Conservation (phyloP, 768 basidiomycete species). For the Termitomyces sp. region DNA sequence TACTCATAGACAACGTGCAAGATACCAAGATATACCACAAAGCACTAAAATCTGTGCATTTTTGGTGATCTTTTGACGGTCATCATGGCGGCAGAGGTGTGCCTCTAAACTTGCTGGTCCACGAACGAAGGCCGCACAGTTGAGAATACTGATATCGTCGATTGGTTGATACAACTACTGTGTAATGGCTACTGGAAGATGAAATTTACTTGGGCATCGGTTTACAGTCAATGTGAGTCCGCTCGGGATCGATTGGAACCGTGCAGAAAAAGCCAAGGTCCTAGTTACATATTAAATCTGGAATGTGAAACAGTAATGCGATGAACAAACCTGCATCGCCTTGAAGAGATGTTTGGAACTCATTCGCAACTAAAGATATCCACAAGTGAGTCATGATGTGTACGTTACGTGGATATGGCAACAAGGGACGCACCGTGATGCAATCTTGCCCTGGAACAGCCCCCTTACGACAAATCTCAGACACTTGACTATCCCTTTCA, state of each 20-base stretch:
- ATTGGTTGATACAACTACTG: not conserved
- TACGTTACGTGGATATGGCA: not conserved
- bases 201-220: slow-evolving; percentile 42
- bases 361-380: slow-evolving; percentile 45
- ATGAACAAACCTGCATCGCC: slow-evolving; percentile 63
- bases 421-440: slow-evolving; percentile 39
- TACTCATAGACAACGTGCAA: not conserved
- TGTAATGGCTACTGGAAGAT: not conserved
- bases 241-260: slow-evolving; percentile 57
- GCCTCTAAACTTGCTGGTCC: not conserved
- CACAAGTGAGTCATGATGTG: not conserved
- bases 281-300: slow-evolving; percentile 23
- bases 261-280: slow-evolving; percentile 64
- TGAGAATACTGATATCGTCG: not conserved
- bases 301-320: not conserved
- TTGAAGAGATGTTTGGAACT: slow-evolving; percentile 55
- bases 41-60: not conserved
- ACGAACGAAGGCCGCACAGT: not conserved
- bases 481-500: slow-evolving; percentile 48
- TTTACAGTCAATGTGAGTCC: slow-evolving; percentile 65
- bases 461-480: slow-evolving; percentile 52
- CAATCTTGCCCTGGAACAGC: slow-evolving; percentile 41
- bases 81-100: not conserved
- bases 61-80: not conserved
- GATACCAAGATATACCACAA: not conserved